Percentiles rank a stretch among this genome's conserved stretches.
Evolutionary conservation across 805 yeast species (phyloP).

Genomic region (Lipomyces chichibuensis): DNA sequence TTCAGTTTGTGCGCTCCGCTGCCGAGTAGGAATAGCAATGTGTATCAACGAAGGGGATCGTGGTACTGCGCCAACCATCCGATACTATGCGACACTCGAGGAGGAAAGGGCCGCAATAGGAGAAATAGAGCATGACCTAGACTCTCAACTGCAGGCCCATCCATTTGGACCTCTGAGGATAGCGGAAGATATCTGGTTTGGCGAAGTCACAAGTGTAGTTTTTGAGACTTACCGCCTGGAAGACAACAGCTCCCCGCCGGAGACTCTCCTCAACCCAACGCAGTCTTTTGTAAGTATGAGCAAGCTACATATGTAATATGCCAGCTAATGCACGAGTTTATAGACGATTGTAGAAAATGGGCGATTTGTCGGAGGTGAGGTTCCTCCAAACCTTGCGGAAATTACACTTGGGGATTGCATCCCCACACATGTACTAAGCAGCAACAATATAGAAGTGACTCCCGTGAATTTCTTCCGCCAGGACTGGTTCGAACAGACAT

Average conservation of each 20-base stretch:
- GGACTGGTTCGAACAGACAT: not conserved
- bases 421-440: not conserved
- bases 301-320: not conserved
- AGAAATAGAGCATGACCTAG: not conserved
- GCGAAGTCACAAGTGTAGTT: not conserved
- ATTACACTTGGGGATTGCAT: not conserved
- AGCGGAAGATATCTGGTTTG: constrained; percentile 3
- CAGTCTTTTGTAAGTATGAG: constrained; percentile 1
- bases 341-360: not conserved
- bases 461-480: not conserved
- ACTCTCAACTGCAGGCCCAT: not conserved
- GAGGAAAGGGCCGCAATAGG: not conserved
- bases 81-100: not conserved
- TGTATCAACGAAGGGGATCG: not conserved
- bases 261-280: not conserved
- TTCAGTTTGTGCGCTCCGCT: constrained; percentile 3
- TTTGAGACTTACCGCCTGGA: constrained; percentile 5
- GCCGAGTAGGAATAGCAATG: not conserved
- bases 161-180: not conserved
- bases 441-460: not conserved
- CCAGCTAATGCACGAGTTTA: not conserved
- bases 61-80: not conserved
- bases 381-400: not conserved
- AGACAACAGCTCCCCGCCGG: not conserved
- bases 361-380: not conserved